phyloP scores from a whole-genome alignment of 2,329 filamentous ascomycete genomes.

The Aspergillus transmontanensis region DNA sequence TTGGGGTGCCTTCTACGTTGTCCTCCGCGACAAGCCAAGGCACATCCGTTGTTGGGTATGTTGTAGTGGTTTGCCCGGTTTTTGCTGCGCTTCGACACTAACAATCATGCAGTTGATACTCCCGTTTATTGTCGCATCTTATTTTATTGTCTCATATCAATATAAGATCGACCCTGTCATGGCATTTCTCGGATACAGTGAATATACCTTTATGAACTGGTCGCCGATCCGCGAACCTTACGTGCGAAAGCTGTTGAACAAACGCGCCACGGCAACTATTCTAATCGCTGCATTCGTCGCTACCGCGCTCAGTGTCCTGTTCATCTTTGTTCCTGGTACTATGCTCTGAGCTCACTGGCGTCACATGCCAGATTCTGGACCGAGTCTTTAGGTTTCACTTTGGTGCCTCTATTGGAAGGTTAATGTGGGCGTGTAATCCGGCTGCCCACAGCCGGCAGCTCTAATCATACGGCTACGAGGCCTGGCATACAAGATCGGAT shows the following conservation, averaged over 20 bases:
- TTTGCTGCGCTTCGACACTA: constrained; percentile 21
- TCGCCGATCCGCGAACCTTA: constrained; percentile 86
- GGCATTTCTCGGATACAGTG: constrained; percentile 85
- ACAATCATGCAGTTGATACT: constrained; percentile 65
- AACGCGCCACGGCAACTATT: constrained; percentile 80
- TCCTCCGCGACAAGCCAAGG: constrained; percentile 80
- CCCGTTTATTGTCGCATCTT: constrained; percentile 88
- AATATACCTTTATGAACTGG: constrained; percentile 95
- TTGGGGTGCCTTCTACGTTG: constrained; percentile 91
- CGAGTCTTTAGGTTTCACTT: no score
- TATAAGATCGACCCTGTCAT: constrained; percentile 93
- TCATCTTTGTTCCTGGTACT: constrained; percentile 90
- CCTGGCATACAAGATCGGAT: not conserved
- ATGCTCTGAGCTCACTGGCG: constrained; percentile 35
- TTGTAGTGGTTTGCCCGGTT: constrained; percentile 19
- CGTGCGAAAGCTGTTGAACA: constrained; percentile 80
- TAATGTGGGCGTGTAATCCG: not conserved
- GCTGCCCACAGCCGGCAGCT: not conserved
- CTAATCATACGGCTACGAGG: not conserved
- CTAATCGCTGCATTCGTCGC: constrained; percentile 74
- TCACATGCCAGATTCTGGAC: not conserved
- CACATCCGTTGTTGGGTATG: constrained; percentile 81
- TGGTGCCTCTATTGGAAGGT: not conserved
- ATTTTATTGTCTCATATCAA: constrained; percentile 87
- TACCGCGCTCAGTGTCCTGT: constrained; percentile 80